Base-by-base conservation (phyloP, 1,284 basidiomycete genomes). In the Puccinia horiana region DNA sequence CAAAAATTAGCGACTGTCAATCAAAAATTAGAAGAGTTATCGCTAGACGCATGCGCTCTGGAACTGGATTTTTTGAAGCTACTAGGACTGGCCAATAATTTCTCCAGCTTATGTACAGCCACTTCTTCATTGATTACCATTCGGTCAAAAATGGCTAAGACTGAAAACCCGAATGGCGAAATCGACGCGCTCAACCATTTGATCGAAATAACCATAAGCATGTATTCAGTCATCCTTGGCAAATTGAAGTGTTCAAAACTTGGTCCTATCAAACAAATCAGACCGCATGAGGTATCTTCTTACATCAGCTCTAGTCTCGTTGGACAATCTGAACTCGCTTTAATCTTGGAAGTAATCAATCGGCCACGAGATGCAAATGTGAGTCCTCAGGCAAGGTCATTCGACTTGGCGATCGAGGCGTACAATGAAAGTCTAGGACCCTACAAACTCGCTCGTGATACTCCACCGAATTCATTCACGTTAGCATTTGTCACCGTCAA, bases 221-320 rank as follows among this genome's bases (percentile, higher is more conserved):
- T 40, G 52, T 69, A 80, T 35, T 32, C 49, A 18, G 18, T 2
- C 20, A 72, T 80, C 49, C 35, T 80, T 20, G 35, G n/a, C 1
- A 67, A 42, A 35, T 63, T 80, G 35, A 65, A 73, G 26, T 6
- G 29, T 0, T 73, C 29, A 12, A 52, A 54, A 61, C 65, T 72
- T 42, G 26, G 52, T 23, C 78, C 78, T 6, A 80, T 72, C 40
- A 67, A 69, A n/a, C 63, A 72, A 20, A 52, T 73, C 40, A 49
- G 42, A 56, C 40, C 78, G 1, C n/a, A 80, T 26, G 49, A 80
- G 56, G 54, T 49, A 5, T 52, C 67, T 23, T 73, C 65, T 44
- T 70, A 70, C 37, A 72, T 80, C 16, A 58, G 65, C 37, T 80
- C 78, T 6, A 79, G 77, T 79, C 49, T 79, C 9, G 47, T 69